Base-by-base conservation (phyloP, 2,329 filamentous ascomycete species). In the Colletotrichum tropicicola region DNA sequence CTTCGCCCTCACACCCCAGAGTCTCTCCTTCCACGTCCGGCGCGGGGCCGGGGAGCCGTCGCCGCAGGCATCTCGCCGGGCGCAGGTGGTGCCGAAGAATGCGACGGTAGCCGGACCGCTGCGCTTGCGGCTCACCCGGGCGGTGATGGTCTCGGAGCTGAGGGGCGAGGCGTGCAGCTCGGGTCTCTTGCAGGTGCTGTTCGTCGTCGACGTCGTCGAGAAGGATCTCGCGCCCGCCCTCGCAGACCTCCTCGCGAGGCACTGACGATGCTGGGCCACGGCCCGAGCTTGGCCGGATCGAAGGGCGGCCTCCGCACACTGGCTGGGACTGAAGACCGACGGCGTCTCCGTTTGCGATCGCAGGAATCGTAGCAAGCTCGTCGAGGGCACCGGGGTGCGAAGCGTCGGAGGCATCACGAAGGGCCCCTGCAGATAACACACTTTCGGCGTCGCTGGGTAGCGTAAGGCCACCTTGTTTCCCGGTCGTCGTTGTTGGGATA, bases 281-380 rank as follows among this genome's bases (percentile, higher is more conserved):
- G 52, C 43, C 21, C 62, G 65, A n/a, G n/a, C 39, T 23, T 47
- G 25, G 17, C 41, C 27, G 5, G 53, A 25, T 35, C 44, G 62
- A 17, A 58, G 47, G 35, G 53, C 37, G 30, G 59, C 65, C 60
- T 45, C 54, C 15, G 53, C 43, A 52, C 52, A 57, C 25, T 75
- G 73, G 71, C 79, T 82, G 57, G 79, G 74, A 58, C 74, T 80
- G 75, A 85, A 83, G 71, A 87, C 85, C 67, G 79, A 81, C 47
- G 86, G 73, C 58, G 82, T 82, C 70, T 91, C 85, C 68, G 91
- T 88, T 76, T 94, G 92, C 57, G 83, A 87, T 69, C 88, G 89
- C 68, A 96, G 83, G 75, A 92, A 95, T 70, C 89, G 89, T 68
- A 96, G 82, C 19, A 95, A 85, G 63, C 76, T 80, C 69, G 77